phyloP scores from a whole-genome alignment of 2,329 filamentous ascomycete species.

The Zalaria sp. region DNA sequence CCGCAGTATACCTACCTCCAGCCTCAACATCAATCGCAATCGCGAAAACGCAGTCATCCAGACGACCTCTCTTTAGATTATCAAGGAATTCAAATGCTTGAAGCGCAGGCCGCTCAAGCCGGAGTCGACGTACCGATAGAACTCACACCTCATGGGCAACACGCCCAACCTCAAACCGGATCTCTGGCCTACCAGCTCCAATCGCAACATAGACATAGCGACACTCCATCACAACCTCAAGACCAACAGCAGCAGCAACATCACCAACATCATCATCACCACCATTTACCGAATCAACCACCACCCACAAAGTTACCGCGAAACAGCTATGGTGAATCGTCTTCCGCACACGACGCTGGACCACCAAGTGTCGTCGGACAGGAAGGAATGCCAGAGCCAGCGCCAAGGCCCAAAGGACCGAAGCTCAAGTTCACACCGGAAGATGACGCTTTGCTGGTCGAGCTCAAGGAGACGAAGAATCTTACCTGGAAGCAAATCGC shows the following conservation, averaged over 20 bases:
- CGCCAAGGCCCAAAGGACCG: slow-evolving; percentile 65
- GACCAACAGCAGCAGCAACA: slow-evolving; percentile 6
- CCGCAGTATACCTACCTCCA: slow-evolving; percentile 1
- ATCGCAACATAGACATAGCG: slow-evolving; percentile 18
- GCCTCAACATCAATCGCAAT: slow-evolving; percentile 4
- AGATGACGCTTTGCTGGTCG: slow-evolving; percentile 75
- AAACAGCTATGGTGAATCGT: slow-evolving; percentile 35
- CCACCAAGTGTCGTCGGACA: slow-evolving; percentile 78
- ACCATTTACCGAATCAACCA: slow-evolving; percentile 61
- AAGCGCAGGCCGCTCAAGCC: slow-evolving; percentile 16
- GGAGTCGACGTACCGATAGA: slow-evolving; percentile 23
- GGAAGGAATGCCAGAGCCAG: slow-evolving; percentile 74
- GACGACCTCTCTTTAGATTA: slow-evolving; percentile 26
- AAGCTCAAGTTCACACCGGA: slow-evolving; percentile 91
- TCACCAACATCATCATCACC: slow-evolving; percentile 55
- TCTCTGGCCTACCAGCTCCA: slow-evolving; percentile 14
- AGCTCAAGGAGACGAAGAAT: slow-evolving; percentile 88
- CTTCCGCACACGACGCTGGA: slow-evolving; percentile 32
- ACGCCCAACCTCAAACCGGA: slow-evolving; percentile 17
- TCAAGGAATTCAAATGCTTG: slow-evolving; percentile 23
- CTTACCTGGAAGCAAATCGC: slow-evolving; percentile 96
- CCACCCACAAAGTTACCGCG: slow-evolving; percentile 53
- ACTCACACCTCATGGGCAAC: slow-evolving; percentile 19
- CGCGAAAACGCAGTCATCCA: slow-evolving; percentile 29
- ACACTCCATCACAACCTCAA: slow-evolving; percentile 1